These are phyloP conservation scores for Epichloe aotearoae DNA, from an alignment of 2,329 filamentous ascomycete genomes.

Conservation along the genomic window DNA sequence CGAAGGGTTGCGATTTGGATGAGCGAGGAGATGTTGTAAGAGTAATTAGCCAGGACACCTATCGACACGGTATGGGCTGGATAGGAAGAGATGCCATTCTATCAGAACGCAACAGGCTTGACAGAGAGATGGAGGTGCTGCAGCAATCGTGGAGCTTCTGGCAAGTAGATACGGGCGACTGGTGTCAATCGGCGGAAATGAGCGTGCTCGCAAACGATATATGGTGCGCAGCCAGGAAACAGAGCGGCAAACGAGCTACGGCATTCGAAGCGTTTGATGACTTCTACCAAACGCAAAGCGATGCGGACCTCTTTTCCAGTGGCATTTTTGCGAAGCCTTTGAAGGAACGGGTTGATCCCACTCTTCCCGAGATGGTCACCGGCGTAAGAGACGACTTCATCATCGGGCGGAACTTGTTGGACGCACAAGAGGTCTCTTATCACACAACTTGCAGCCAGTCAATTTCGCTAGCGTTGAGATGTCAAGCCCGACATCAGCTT, in stretches of 20 bases:
- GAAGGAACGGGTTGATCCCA: constrained; percentile 46
- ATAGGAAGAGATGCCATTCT: constrained; percentile 47
- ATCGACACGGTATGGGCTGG: constrained; percentile 65
- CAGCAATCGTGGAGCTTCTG: constrained; percentile 56
- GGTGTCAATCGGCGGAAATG: constrained; percentile 31
- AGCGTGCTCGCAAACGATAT: constrained; percentile 20
- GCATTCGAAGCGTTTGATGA: constrained; percentile 37
- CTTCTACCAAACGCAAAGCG: constrained; percentile 49
- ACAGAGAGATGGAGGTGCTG: constrained; percentile 48
- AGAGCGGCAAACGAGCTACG: constrained; percentile 13
- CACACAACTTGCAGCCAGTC: constrained; percentile 15
- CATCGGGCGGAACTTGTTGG: constrained; percentile 33
- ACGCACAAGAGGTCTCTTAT: constrained; percentile 24
- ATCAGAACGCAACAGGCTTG: constrained; percentile 19
- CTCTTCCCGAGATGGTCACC: constrained; percentile 40
- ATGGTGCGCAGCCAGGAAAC: constrained; percentile 3
- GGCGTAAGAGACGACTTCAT: constrained; percentile 38
- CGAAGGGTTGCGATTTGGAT: constrained; percentile 56
- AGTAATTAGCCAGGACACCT: constrained; percentile 72
- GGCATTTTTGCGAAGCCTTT: constrained; percentile 30
- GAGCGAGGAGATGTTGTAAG: constrained; percentile 54
- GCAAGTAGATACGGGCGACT: constrained; percentile 49
- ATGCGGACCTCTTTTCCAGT: constrained; percentile 46
- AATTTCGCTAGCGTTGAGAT: constrained; percentile 18
- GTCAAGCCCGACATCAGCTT: constrained; percentile 14